Percentiles rank a stretch among this genome's conserved stretches.
phyloP scores from a whole-genome alignment of 208 protist genomes.

The Leishmania braziliensis region DNA sequence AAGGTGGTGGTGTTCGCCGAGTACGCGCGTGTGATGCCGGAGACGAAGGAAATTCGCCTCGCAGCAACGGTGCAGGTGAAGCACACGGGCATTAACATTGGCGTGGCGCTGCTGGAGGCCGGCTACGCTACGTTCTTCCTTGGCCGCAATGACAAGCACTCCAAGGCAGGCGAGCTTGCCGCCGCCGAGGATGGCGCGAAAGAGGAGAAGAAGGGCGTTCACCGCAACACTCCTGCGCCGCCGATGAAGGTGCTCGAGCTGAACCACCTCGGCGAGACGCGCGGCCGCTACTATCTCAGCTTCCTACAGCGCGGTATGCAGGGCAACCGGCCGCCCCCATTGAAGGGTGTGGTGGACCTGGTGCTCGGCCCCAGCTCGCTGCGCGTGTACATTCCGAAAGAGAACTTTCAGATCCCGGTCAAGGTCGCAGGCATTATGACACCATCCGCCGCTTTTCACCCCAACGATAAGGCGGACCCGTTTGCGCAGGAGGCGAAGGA shows the following conservation, averaged over 20 bases:
- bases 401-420: slow-evolving; percentile 88
- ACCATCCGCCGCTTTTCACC: slow-evolving; percentile 52
- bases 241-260: slow-evolving; percentile 78
- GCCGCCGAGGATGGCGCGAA: slow-evolving; percentile 65
- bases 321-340: slow-evolving; percentile 67
- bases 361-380: slow-evolving; percentile 83
- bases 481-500: slow-evolving; percentile 81
- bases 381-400: slow-evolving; percentile 87
- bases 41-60: slow-evolving; percentile 82
- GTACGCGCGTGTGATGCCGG: slow-evolving; percentile 78
- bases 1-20: slow-evolving; percentile 80
- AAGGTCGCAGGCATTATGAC: slow-evolving; percentile 86
- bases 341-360: slow-evolving; percentile 80
- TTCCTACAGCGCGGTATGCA: slow-evolving; percentile 92
- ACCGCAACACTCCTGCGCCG: slow-evolving; percentile 38
- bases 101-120: slow-evolving; percentile 69
- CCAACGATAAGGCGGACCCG: slow-evolving; percentile 47
- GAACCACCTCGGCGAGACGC: slow-evolving; percentile 76
- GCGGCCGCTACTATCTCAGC: slow-evolving; percentile 85
- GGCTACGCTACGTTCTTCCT: slow-evolving; percentile 86
- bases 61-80: slow-evolving; percentile 57
- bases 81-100: slow-evolving; percentile 75
- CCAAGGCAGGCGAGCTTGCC: slow-evolving; percentile 57
- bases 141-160: slow-evolving; percentile 74
- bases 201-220: slow-evolving; percentile 46